Percentiles rank a stretch among this genome's conserved stretches.
These are phyloP conservation scores for Schoenoplectus tabernaemontani DNA, from an alignment of 202 grass and related monocot species.

Conservation along the genomic window DNA sequence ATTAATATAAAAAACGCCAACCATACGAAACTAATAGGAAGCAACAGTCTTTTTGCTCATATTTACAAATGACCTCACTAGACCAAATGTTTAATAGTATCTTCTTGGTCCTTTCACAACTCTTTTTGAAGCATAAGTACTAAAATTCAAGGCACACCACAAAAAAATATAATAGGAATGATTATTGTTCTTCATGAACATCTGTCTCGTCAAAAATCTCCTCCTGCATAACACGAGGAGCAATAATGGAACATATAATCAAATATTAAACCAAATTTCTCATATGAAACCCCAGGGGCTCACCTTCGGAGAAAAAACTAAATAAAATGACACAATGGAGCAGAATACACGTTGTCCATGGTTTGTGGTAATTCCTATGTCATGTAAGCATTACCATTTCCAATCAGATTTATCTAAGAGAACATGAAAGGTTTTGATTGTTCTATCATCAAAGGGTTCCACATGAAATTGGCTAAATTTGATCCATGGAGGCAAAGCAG, in stretches of 20 bases:
- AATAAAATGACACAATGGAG: background rate
- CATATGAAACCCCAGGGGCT: background rate
- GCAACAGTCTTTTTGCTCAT: background rate
- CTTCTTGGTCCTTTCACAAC: background rate
- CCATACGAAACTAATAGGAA: background rate
- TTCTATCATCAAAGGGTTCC: background rate
- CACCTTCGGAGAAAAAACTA: background rate
- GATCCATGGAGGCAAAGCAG: too few relatives aligned
- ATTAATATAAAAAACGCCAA: background rate
- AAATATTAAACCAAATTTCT: background rate
- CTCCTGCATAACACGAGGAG: constrained; percentile 34
- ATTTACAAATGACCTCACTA: background rate
- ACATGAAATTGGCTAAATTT: background rate
- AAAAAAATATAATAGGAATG: background rate
- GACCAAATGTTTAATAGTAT: background rate
- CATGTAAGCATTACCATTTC: background rate
- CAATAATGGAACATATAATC: background rate
- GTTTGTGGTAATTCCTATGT: background rate
- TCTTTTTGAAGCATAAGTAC: background rate
- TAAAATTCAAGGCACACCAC: background rate
- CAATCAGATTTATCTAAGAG: background rate
- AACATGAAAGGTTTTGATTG: background rate
- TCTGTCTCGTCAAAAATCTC: constrained; percentile 98
- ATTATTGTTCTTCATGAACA: constrained; percentile 45
- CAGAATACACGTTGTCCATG: background rate